A percentile compares a stretch with the other conserved stretches of the same genome.
These are phyloP conservation scores for Breynia disticha DNA, from an alignment of 441 rosid genomes.

Conservation along the genomic window DNA sequence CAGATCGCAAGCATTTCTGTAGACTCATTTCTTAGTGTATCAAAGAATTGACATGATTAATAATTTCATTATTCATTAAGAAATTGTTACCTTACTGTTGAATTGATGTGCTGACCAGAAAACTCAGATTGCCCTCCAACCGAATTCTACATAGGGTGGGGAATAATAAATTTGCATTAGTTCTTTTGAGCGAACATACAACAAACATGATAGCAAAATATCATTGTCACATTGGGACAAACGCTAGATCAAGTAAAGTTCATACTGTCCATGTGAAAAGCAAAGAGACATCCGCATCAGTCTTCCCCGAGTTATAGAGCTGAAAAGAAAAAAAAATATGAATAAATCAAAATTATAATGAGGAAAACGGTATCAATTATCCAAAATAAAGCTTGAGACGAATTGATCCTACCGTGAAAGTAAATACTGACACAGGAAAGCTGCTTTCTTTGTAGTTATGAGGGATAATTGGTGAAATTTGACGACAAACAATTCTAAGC, in stretches of 20 bases:
- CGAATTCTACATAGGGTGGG: slow-evolving; percentile 49
- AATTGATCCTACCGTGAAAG: slow-evolving; percentile 51
- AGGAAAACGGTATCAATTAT: slow-evolving; percentile 8
- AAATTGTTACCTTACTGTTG: slow-evolving; percentile 43
- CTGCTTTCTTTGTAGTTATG: slow-evolving; percentile 91
- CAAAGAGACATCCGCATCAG: slow-evolving; percentile 58
- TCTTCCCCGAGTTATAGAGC: slow-evolving; percentile 61
- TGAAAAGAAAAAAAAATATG: slow-evolving; percentile 17
- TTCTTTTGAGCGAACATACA: background rate
- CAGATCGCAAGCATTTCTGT: background rate
- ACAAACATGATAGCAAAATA: slow-evolving; percentile 3
- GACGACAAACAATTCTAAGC: slow-evolving; percentile 76
- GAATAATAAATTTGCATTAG: slow-evolving; percentile 11
- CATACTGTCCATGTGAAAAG: slow-evolving; percentile 94
- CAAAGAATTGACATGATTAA: no score
- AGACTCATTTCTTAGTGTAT: no score
- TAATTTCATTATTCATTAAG: no score
- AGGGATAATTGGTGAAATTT: slow-evolving; percentile 87
- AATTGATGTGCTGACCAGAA: slow-evolving; percentile 73
- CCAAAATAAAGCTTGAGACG: slow-evolving; percentile 2
- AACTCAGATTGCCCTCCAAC: slow-evolving; percentile 79
- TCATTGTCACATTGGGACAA: background rate
- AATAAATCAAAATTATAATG: slow-evolving; percentile 11
- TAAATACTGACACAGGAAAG: slow-evolving; percentile 74
- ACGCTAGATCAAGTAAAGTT: slow-evolving; percentile 6